Evolutionary conservation across 768 basidiomycete genomes (phyloP).

Genomic region (Termitomyces sp.): DNA sequence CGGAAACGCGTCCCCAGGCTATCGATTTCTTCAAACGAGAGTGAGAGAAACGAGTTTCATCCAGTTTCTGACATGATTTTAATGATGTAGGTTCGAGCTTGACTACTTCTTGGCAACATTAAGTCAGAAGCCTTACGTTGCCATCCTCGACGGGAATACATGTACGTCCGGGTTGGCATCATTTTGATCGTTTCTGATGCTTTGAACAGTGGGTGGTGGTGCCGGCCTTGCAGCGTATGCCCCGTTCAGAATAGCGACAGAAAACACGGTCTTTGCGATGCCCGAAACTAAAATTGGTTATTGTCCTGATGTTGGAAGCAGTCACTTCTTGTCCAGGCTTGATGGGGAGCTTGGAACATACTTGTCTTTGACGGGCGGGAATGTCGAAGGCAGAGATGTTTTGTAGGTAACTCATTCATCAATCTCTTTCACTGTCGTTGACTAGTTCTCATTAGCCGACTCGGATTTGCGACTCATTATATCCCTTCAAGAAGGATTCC

Average conservation of each 20-base stretch:
- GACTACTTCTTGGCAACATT: constrained; percentile 68
- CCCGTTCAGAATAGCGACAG: constrained; percentile 88
- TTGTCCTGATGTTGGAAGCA: constrained; percentile 90
- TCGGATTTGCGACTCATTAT: constrained; percentile 92
- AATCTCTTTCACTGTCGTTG: background rate
- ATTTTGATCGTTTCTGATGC: background rate
- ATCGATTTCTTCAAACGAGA: constrained; percentile 88
- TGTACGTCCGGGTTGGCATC: constrained; percentile 47
- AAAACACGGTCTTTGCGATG: constrained; percentile 90
- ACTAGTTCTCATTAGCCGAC: constrained; percentile 48
- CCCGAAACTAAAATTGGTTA: constrained; percentile 94
- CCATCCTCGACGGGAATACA: constrained; percentile 85
- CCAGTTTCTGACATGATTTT: constrained; percentile 6
- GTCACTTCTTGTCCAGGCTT: constrained; percentile 80
- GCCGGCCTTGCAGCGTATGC: constrained; percentile 83
- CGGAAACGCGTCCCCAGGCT: constrained; percentile 53
- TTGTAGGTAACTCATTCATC: constrained; percentile 52
- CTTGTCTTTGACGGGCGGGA: constrained; percentile 77
- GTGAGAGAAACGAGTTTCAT: constrained; percentile 46
- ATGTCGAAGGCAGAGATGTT: constrained; percentile 70
- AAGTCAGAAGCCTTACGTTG: constrained; percentile 87
- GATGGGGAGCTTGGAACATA: constrained; percentile 96
- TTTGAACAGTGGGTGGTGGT: constrained; percentile 83
- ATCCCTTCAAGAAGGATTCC: constrained; percentile 74
- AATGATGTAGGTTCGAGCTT: constrained; percentile 60